These are phyloP conservation scores for Hevea brasiliensis DNA, from an alignment of 345 rosid genomes.

Conservation along the genomic window DNA sequence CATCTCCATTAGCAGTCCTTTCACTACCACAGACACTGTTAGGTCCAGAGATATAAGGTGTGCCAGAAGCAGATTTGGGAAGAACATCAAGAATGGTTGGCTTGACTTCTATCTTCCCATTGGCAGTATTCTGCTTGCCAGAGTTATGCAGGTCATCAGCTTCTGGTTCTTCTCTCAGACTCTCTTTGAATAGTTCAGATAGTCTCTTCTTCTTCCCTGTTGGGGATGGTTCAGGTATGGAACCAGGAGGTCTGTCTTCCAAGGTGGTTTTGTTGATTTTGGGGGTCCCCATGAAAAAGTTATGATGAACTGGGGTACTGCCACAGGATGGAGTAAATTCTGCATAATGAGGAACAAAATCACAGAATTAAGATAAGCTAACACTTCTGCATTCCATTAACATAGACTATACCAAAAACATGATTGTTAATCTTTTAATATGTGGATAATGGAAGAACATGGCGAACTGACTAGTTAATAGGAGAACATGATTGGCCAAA, in stretches of 20 bases:
- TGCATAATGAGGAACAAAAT: slow-evolving; percentile 28
- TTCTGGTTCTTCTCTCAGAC: slow-evolving; percentile 40
- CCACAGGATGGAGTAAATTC: slow-evolving; percentile 94
- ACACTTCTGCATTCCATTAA: not conserved
- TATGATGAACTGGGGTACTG: slow-evolving; percentile 70
- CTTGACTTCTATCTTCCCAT: slow-evolving; percentile 30
- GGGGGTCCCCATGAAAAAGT: slow-evolving; percentile 47
- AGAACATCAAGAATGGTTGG: slow-evolving; percentile 35
- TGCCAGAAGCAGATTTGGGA: slow-evolving; percentile 40
- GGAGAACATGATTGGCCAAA: not conserved
- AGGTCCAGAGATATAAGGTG: slow-evolving; percentile 54
- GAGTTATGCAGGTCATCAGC: slow-evolving; percentile 29
- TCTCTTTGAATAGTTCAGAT: slow-evolving; percentile 68
- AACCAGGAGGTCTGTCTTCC: slow-evolving; percentile 39
- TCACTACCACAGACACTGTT: slow-evolving; percentile 53
- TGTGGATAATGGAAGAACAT: not conserved
- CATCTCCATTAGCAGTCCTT: slow-evolving; percentile 48
- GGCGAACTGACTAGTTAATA: not conserved
- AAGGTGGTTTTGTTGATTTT: slow-evolving; percentile 29
- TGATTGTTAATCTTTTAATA: no score
- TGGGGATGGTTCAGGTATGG: slow-evolving; percentile 45
- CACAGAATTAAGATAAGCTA: not conserved
- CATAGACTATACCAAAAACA: no score
- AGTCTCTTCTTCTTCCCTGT: slow-evolving; percentile 57
- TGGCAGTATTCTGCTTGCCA: slow-evolving; percentile 15